These are phyloP conservation scores for Sugiyamaella lignohabitans DNA, from an alignment of 805 yeast genomes.

Conservation along the genomic window DNA sequence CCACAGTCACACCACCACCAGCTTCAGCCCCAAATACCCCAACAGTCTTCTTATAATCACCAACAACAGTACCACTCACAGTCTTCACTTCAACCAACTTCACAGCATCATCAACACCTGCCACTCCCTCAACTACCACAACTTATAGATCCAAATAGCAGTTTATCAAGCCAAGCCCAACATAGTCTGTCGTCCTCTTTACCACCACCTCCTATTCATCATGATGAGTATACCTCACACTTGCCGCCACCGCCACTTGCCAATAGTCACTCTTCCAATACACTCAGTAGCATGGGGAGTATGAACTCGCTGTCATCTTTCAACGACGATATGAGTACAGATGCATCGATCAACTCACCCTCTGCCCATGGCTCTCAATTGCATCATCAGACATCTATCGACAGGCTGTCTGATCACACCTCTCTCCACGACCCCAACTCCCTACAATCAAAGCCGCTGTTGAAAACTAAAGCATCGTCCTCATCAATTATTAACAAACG, in stretches of 20 bases:
- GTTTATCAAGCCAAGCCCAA: no score
- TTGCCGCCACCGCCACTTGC: neutral
- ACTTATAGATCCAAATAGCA: no score
- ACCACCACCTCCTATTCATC: no score
- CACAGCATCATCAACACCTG: neutral
- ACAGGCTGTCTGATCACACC: no score
- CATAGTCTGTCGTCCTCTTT: no score
- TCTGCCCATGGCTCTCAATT: no score
- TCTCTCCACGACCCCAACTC: neutral
- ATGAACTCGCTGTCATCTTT: neutral
- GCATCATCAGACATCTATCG: no score
- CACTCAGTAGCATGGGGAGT: neutral
- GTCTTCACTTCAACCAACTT: neutral
- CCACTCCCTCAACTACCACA: neutral
- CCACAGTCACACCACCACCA: no score
- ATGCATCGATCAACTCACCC: neutral
- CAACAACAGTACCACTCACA: neutral
- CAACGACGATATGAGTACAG: neutral
- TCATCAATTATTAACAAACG: neutral
- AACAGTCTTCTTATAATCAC: neutral
- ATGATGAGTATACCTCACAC: neutral
- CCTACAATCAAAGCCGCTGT: neutral
- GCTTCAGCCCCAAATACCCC: no score
- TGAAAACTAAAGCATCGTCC: neutral
- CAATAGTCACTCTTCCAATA: neutral